Conservation (phyloP, 163 green algal species). For the Botryococcus braunii region DNA sequence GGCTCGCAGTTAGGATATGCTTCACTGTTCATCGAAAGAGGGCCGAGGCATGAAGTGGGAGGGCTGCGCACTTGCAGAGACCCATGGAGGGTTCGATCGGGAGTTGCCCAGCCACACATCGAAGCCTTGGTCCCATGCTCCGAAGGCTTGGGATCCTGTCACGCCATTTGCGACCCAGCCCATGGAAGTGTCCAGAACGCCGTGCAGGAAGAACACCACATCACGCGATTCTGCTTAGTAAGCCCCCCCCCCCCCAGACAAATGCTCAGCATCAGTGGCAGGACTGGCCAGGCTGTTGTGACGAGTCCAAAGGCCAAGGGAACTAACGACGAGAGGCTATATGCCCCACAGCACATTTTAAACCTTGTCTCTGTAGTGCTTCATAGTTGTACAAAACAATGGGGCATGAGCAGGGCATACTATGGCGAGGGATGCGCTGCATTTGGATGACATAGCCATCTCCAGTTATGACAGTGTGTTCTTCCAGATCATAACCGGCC, state of each 20-base stretch:
- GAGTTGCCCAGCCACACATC: constrained; percentile 94
- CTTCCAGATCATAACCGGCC: constrained; percentile 71
- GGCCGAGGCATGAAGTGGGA: not conserved
- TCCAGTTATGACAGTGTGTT: constrained; percentile 67
- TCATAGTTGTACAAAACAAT: no score
- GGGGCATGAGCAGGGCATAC: no score
- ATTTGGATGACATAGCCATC: constrained; percentile 70
- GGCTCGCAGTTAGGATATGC: no score
- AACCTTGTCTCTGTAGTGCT: no score
- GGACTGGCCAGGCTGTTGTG: no score
- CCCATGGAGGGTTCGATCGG: constrained; percentile 68
- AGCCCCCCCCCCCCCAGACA: not conserved
- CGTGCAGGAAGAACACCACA: constrained; percentile 86
- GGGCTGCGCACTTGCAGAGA: constrained; percentile 30
- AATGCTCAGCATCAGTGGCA: no score
- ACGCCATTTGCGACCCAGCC: constrained; percentile 61
- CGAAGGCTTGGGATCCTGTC: constrained; percentile 80
- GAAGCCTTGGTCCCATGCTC: constrained; percentile 84
- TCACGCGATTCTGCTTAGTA: constrained; percentile 32
- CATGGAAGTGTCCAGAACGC: constrained; percentile 66
- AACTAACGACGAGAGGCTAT: no score
- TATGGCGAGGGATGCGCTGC: constrained; percentile 59
- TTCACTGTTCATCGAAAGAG: no score
- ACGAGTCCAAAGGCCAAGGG: no score
- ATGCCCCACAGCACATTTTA: no score